Evolutionary conservation across 1,284 basidiomycete species (phyloP).

Genomic region (Ganoderma meredithae): DNA sequence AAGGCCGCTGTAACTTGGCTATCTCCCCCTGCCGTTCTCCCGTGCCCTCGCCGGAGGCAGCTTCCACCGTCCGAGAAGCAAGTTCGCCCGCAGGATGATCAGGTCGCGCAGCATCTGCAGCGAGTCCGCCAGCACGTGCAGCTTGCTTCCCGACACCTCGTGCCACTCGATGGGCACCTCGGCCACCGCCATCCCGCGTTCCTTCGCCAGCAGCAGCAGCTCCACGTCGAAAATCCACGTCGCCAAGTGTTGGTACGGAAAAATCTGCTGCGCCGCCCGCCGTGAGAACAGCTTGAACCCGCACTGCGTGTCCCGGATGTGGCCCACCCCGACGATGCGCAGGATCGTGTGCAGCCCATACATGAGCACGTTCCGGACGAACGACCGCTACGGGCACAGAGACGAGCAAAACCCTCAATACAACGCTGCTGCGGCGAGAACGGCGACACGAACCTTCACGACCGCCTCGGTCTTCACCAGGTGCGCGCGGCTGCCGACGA

Average conservation of each 20-base stretch:
- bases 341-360: slow-evolving; percentile 88
- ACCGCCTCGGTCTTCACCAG: slow-evolving; percentile 91
- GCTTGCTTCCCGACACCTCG: slow-evolving; percentile 91
- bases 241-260: slow-evolving; percentile 83
- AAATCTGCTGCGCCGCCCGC: slow-evolving; percentile 78
- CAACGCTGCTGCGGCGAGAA: background rate
- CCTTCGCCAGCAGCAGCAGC: slow-evolving; percentile 87
- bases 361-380: slow-evolving; percentile 92
- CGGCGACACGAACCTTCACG: slow-evolving; percentile 74
- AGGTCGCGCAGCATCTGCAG: slow-evolving; percentile 91
- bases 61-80: slow-evolving; percentile 76
- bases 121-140: slow-evolving; percentile 85
- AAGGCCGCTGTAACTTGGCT: background rate
- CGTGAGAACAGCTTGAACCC: slow-evolving; percentile 96
- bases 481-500: slow-evolving; percentile 90
- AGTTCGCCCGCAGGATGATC: slow-evolving; percentile 84
- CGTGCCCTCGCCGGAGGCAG: slow-evolving; percentile 13
- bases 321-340: slow-evolving; percentile 83
- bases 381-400: slow-evolving; percentile 67
- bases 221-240: slow-evolving; percentile 98
- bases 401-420: background rate
- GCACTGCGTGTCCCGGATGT: slow-evolving; percentile 94
- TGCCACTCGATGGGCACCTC: slow-evolving; percentile 94
- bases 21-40: slow-evolving; percentile 3
- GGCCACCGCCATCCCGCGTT: slow-evolving; percentile 74